Evolutionary conservation across 164 flowering plant species (phyloP).

Genomic region (Liquidambar formosana): DNA sequence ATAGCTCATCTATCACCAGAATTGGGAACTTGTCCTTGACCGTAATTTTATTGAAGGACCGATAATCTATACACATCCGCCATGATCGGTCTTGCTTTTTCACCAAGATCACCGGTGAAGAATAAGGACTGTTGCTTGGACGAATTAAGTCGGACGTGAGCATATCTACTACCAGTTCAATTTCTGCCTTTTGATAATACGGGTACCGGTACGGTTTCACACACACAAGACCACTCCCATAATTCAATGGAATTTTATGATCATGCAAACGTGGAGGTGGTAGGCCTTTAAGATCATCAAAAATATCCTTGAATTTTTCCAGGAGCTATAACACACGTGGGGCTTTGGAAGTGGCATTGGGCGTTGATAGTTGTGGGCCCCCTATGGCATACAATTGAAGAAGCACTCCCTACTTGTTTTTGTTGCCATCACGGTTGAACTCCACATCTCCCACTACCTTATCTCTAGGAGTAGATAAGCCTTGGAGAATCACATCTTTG

Average conservation of each 20-base stretch:
- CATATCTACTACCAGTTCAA: neutral
- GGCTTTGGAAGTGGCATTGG: too few relatives aligned
- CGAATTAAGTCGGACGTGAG: neutral
- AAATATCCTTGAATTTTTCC: neutral
- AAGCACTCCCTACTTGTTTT: too few relatives aligned
- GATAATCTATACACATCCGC: conserved; percentile 5
- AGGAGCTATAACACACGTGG: neutral
- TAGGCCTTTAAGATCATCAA: neutral
- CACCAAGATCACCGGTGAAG: neutral
- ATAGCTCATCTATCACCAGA: neutral
- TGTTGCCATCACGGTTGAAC: neutral
- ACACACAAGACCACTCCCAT: neutral
- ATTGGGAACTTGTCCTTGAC: conserved; percentile 3
- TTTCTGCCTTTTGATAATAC: neutral
- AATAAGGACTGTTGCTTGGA: neutral
- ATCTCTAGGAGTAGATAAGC: neutral
- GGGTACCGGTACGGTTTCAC: neutral
- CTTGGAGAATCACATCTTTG: neutral
- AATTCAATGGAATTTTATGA: neutral
- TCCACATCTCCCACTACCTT: neutral
- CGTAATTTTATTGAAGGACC: conserved; percentile 2
- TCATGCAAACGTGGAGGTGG: neutral
- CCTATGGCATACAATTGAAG: neutral
- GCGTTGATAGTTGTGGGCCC: neutral
- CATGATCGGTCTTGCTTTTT: neutral